Base-by-base conservation (phyloP, 805 yeast species). In the Metschnikowia colocasiae region DNA sequence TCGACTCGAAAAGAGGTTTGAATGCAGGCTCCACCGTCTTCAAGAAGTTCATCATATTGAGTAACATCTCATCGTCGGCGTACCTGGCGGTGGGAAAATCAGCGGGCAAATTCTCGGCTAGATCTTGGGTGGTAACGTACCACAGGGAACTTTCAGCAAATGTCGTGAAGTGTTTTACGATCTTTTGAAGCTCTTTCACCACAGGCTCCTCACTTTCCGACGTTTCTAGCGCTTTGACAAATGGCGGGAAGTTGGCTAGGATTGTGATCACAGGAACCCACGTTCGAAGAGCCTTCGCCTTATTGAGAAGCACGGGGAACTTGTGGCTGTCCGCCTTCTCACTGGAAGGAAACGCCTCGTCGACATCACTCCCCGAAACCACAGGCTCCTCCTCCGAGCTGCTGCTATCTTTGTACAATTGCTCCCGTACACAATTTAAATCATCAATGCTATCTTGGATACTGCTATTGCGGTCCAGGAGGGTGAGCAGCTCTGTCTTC, bases 241-340 rank as follows among this genome's bases (percentile, higher is more conserved):
- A 64, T 4, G 47, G 46, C 1, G 73, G 64, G 7, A 72, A 58
- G 39, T 68, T 64, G n/a, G 69, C 64, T 6, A 76, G 52, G 5
- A 73, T 62, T 57, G 64, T 64, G 25, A 76, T 48, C 15, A 76
- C 35, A 1, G 80, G 73, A 3, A 73, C 72, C 54, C 74, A 58
- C 50, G 70, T 68, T 39, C 45, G 47, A 31, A 43, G 35, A 6
- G 36, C 48, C 13, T 34, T 25, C 16, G 19, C 29, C 15, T 26
- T 46, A 31, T 47, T 29, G 23, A 51, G 45, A 10, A 56, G 30
- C 18, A 49, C 40, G 4, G 59, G 59, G 23, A 47, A 46, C 30
- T 45, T 35, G n/a, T 51, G 45, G 33, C 41, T 35, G 3, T 45
- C 51, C 1, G 46, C 35, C 40, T 52, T 54, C 26, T 42, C 38